phyloP scores from a whole-genome alignment of 2,329 filamentous ascomycete genomes.

The Coniochaeta sp. region DNA sequence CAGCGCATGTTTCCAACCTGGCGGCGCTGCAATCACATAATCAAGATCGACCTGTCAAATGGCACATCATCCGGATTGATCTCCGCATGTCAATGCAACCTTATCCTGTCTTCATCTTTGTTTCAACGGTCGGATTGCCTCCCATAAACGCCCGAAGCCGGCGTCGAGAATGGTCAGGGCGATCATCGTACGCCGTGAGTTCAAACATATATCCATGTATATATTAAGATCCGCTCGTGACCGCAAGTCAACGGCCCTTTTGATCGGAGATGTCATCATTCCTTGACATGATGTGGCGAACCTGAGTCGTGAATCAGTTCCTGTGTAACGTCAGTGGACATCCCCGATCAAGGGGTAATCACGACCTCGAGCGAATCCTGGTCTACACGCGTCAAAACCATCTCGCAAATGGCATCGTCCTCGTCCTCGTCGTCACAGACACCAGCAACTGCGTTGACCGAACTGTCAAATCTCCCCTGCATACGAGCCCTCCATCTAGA shows the following conservation, averaged over 20 bases:
- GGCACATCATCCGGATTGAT: background rate
- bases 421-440: background rate
- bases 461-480: background rate
- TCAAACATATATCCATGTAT: too few species aligned
- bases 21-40: background rate
- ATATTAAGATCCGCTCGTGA: too few species aligned
- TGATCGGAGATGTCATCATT: background rate
- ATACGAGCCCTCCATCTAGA: background rate
- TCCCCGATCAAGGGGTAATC: background rate
- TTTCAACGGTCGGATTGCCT: background rate
- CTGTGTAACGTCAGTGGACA: background rate
- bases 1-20: background rate
- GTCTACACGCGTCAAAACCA: background rate
- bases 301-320: background rate
- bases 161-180: background rate
- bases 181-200: too few species aligned
- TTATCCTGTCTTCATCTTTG: background rate
- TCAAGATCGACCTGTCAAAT: background rate
- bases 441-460: background rate
- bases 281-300: background rate
- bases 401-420: background rate
- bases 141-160: background rate
- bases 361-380: background rate
- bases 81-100: background rate
- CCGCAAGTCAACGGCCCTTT: too few species aligned